Percentiles rank a stretch among this genome's conserved stretches.
Evolutionary conservation across 441 rosid species (phyloP).

Genomic region (Manihot esculenta): DNA sequence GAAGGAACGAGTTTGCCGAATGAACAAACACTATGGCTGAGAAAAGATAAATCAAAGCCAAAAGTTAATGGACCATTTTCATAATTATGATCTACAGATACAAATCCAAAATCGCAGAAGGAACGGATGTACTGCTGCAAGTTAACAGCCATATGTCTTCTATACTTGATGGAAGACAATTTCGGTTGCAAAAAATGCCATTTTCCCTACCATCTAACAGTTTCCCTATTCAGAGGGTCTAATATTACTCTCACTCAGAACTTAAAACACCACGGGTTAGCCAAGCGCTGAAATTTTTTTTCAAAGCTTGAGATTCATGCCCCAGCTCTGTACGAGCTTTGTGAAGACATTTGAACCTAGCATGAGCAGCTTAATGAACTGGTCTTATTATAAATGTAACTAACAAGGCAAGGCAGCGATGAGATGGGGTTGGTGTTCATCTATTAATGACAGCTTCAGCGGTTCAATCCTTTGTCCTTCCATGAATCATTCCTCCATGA

Average conservation of each 20-base stretch:
- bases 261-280: background rate
- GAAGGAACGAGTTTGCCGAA: too few species aligned
- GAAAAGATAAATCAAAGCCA: background rate
- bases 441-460: background rate
- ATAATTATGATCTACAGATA: background rate
- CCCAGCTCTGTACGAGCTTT: background rate
- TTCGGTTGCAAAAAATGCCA: background rate
- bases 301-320: background rate
- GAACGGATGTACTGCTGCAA: background rate
- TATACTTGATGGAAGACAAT: background rate
- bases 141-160: background rate
- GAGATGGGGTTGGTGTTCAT: background rate
- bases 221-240: background rate
- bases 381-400: background rate
- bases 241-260: background rate
- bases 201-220: background rate
- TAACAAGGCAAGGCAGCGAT: background rate
- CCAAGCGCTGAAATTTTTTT: background rate
- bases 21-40: too few species aligned
- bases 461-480: background rate
- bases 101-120: background rate
- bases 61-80: background rate
- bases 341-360: background rate
- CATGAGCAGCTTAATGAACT: background rate
- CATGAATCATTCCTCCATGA: background rate